These are phyloP conservation scores for Obba rivulosa DNA, from an alignment of 768 basidiomycete genomes.

Conservation along the genomic window DNA sequence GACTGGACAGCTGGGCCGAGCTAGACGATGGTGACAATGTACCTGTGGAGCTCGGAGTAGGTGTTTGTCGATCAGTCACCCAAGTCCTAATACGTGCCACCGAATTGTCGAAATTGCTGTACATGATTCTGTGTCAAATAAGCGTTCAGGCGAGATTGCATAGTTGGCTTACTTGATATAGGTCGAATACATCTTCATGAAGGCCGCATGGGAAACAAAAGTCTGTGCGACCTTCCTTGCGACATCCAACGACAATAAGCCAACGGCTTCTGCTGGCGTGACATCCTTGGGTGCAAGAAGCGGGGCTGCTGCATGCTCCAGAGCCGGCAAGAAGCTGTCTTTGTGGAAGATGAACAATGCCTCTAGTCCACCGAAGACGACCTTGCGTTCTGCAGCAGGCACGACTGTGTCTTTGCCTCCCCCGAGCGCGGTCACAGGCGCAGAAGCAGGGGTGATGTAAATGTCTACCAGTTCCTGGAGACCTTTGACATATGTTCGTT, in stretches of 20 bases:
- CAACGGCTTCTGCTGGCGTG: conserved; percentile 58
- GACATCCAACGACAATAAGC: conserved; percentile 65
- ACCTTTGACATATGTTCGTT: conserved; percentile 92
- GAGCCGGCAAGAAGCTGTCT: conserved; percentile 86
- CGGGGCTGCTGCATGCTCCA: conserved; percentile 73
- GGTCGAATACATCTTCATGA: conserved; percentile 98
- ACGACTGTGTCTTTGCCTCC: conserved; percentile 80
- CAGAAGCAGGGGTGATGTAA: conserved; percentile 83
- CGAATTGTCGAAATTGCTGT: conserved; percentile 91
- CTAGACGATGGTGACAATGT: conserved; percentile 56
- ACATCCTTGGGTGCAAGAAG: conserved; percentile 49
- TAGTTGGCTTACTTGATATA: conserved; percentile 82
- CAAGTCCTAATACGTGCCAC: conserved; percentile 85
- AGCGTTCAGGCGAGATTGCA: conserved; percentile 9
- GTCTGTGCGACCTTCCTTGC: conserved; percentile 82
- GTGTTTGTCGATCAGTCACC: conserved; percentile 51
- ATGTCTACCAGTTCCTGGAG: conserved; percentile 91
- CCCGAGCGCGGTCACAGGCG: conserved; percentile 63
- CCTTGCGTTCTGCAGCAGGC: conserved; percentile 78
- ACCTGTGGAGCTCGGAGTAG: conserved; percentile 34
- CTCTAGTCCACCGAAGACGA: conserved; percentile 90
- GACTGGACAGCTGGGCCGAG: conserved; percentile 55
- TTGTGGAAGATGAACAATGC: conserved; percentile 88
- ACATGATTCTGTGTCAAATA: conserved; percentile 1
- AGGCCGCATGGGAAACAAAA: conserved; percentile 91